phyloP scores from a whole-genome alignment of 345 rosid genomes.

The Citrus hindsii region DNA sequence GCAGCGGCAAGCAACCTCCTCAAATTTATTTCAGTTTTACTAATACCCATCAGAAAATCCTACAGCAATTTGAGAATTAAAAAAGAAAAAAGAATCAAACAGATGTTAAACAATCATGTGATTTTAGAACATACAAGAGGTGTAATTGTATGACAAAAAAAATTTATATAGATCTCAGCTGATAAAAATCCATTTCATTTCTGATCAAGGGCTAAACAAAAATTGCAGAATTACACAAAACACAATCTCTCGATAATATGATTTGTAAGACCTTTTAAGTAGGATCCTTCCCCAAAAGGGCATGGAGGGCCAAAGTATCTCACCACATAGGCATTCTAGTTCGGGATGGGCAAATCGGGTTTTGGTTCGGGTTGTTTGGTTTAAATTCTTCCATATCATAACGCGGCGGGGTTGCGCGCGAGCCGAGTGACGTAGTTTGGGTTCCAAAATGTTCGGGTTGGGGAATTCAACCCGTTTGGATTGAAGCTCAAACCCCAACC shows the following conservation, averaged over 20 bases:
- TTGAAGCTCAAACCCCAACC: too few relatives aligned
- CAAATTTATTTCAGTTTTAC: slow-evolving; percentile 75
- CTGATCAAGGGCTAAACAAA: too few relatives aligned
- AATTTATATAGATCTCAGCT: background rate
- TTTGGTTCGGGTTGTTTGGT: too few relatives aligned
- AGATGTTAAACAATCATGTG: background rate
- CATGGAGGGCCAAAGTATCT: slow-evolving; percentile 37
- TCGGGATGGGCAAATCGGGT: slow-evolving; percentile 48
- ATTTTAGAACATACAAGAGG: background rate
- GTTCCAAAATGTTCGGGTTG: too few relatives aligned
- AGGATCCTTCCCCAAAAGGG: slow-evolving; percentile 64
- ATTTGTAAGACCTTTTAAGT: slow-evolving; percentile 25
- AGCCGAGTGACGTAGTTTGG: too few relatives aligned
- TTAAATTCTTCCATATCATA: too few relatives aligned
- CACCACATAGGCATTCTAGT: slow-evolving; percentile 47
- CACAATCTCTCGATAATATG: too few relatives aligned
- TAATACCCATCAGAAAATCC: slow-evolving; percentile 52
- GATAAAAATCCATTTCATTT: too few relatives aligned
- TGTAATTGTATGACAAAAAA: background rate
- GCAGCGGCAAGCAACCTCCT: slow-evolving; percentile 71
- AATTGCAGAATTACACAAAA: too few relatives aligned
- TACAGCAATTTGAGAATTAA: background rate
- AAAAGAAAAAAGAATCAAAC: too few relatives aligned
- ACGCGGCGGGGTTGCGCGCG: too few relatives aligned
- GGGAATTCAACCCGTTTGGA: too few relatives aligned